A percentile compares a stretch with the other conserved stretches of the same genome.
Conservation (phyloP, 108 stramenopile genomes). For the Poteriospumella lacustris region DNA sequence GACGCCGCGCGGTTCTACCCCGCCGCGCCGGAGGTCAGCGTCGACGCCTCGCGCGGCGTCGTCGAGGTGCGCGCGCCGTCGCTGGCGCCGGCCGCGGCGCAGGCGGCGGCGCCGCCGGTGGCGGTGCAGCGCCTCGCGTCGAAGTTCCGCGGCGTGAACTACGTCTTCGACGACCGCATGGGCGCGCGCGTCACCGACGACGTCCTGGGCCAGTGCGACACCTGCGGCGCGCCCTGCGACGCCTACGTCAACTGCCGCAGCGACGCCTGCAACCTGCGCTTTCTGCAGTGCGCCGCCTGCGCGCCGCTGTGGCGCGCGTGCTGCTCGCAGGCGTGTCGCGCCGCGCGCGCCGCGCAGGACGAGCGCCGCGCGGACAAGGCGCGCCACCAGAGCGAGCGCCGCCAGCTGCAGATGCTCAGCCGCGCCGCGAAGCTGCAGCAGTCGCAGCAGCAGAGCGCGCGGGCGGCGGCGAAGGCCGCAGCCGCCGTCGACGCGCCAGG, state of each 20-base stretch:
- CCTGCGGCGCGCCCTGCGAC: slow-evolving; percentile 76
- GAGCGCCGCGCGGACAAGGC: too few species aligned
- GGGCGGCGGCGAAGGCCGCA: too few species aligned
- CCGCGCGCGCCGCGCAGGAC: too few species aligned
- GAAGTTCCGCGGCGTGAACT: slow-evolving; percentile 84
- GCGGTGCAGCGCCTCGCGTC: slow-evolving; percentile 17
- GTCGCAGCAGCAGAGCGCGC: too few species aligned
- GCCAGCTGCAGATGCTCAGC: too few species aligned
- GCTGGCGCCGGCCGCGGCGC: not conserved
- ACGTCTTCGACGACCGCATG: slow-evolving; percentile 92
- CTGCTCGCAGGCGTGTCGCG: slow-evolving; percentile 76
- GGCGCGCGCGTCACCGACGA: slow-evolving; percentile 84
- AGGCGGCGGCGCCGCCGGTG: slow-evolving; percentile 52
- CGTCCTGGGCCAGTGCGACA: slow-evolving; percentile 68
- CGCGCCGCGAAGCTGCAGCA: too few species aligned
- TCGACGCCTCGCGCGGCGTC: not conserved
- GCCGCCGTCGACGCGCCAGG: too few species aligned
- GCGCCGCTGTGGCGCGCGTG: slow-evolving; percentile 59
- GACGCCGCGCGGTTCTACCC: too few species aligned
- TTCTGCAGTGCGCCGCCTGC: slow-evolving; percentile 75
- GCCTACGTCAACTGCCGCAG: slow-evolving; percentile 80
- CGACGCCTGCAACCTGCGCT: slow-evolving; percentile 68
- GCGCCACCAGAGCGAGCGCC: too few species aligned
- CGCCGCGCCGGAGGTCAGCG: not conserved
- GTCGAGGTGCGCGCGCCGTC: not conserved